phyloP scores from a whole-genome alignment of 2,329 filamentous ascomycete genomes.

The Penicillium sclerotiorum region DNA sequence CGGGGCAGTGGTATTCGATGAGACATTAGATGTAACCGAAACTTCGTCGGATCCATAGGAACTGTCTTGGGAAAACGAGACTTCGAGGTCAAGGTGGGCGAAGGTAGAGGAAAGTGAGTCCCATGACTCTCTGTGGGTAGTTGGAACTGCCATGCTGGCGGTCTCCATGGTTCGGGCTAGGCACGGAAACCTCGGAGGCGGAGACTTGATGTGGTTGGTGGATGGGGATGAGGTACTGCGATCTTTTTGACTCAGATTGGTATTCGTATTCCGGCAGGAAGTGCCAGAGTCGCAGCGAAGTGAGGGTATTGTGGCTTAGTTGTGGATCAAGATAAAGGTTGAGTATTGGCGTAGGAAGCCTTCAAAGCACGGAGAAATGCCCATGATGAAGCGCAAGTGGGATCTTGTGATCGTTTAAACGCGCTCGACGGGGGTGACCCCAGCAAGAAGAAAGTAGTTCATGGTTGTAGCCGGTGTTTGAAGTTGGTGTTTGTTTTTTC shows the following conservation, averaged over 20 bases:
- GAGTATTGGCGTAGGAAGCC: slow-evolving; percentile 36
- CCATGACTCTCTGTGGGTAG: slow-evolving; percentile 35
- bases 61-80: slow-evolving; percentile 43
- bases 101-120: slow-evolving; percentile 42
- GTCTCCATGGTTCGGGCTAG: slow-evolving; percentile 1
- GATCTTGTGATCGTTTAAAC: slow-evolving; percentile 30
- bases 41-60: slow-evolving; percentile 44
- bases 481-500: slow-evolving; percentile 2
- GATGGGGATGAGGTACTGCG: slow-evolving; percentile 1
- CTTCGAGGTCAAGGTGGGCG: slow-evolving; percentile 40
- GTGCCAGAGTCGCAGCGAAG: slow-evolving; percentile 7
- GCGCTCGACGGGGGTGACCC: slow-evolving; percentile 29
- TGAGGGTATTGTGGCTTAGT: slow-evolving; percentile 12
- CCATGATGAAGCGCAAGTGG: slow-evolving; percentile 34
- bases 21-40: slow-evolving; percentile 36
- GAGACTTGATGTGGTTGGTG: no score
- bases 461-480: slow-evolving; percentile 22
- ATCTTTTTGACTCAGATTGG: neutral
- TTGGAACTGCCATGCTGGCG: slow-evolving; percentile 31
- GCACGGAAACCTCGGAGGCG: neutral
- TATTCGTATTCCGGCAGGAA: no score
- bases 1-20: slow-evolving; percentile 31
- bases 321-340: slow-evolving; percentile 6
- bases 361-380: slow-evolving; percentile 29
- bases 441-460: slow-evolving; percentile 26